phyloP scores from a whole-genome alignment of 106 monocot genomes.

The Dendrobium officinale region DNA sequence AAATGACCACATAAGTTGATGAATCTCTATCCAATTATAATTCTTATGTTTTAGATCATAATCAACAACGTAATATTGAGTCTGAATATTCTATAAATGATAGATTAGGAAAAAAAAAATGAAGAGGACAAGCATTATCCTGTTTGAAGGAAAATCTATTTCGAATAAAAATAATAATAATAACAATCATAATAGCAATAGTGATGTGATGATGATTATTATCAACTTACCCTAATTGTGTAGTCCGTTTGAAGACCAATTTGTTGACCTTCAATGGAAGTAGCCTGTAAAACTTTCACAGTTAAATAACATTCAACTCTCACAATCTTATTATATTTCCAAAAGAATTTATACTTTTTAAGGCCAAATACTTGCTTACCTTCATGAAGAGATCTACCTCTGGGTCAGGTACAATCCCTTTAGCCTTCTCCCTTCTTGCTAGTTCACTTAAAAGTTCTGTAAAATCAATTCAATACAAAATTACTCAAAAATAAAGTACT shows the following conservation, averaged over 20 bases:
- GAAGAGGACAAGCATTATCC: background rate
- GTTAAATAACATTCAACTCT: background rate
- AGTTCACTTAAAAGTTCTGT: constrained; percentile 57
- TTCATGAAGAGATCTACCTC: constrained; percentile 87
- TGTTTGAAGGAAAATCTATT: background rate
- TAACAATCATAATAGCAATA: too few species aligned
- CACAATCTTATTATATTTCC: background rate
- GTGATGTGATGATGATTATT: background rate
- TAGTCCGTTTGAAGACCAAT: constrained; percentile 66
- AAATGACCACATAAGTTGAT: too few species aligned
- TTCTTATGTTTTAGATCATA: too few species aligned
- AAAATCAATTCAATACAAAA: background rate
- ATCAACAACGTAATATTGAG: too few species aligned
- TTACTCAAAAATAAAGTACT: background rate
- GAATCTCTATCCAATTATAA: too few species aligned
- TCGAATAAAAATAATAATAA: background rate
- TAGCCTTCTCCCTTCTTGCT: constrained; percentile 49
- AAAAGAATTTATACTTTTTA: background rate
- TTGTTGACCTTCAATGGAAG: constrained; percentile 38
- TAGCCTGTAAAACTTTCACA: constrained; percentile 28
- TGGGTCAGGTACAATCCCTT: constrained; percentile 50
- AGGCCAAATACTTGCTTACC: constrained; percentile 21
- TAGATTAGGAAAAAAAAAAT: too few species aligned
- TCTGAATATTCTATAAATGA: too few species aligned
- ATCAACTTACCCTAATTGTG: constrained; percentile 40